Percentiles rank a stretch among this genome's conserved stretches.
Conservation (phyloP, 2,329 filamentous ascomycete genomes). For the Huntiella savannae region DNA sequence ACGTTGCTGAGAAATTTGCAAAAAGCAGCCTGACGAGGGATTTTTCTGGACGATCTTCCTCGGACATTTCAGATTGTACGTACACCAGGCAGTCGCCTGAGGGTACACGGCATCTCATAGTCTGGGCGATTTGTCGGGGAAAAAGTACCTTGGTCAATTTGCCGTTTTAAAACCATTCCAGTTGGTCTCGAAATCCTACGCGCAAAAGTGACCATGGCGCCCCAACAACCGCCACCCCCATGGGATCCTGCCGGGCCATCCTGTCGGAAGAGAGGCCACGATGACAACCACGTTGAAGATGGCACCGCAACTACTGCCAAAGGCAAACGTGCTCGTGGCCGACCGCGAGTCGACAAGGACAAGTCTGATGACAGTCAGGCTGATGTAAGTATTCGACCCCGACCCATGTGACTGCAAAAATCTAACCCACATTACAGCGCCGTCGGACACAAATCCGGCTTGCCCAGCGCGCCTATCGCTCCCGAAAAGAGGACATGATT, state of each 20-base stretch:
- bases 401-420: neutral
- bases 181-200: neutral
- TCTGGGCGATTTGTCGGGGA: no score
- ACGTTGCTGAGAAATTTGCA: no score
- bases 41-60: no score
- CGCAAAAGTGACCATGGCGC: neutral
- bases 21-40: no score
- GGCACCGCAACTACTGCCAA: conserved; percentile 23
- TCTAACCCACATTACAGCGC: conserved; percentile 29
- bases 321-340: conserved; percentile 43
- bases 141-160: neutral
- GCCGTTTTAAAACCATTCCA: neutral
- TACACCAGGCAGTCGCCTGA: no score
- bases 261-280: no score
- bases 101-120: no score
- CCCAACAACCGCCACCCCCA: neutral
- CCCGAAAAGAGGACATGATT: conserved; percentile 70
- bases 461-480: conserved; percentile 68
- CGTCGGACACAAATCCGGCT: conserved; percentile 74
- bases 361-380: conserved; percentile 52
- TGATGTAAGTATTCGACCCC: conserved; percentile 40
- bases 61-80: no score
- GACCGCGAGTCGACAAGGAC: conserved; percentile 50
- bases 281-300: conserved; percentile 7
- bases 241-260: no score